These are phyloP conservation scores for Otatea glauca DNA, from an alignment of 176 grass and related monocot genomes.

Conservation along the genomic window DNA sequence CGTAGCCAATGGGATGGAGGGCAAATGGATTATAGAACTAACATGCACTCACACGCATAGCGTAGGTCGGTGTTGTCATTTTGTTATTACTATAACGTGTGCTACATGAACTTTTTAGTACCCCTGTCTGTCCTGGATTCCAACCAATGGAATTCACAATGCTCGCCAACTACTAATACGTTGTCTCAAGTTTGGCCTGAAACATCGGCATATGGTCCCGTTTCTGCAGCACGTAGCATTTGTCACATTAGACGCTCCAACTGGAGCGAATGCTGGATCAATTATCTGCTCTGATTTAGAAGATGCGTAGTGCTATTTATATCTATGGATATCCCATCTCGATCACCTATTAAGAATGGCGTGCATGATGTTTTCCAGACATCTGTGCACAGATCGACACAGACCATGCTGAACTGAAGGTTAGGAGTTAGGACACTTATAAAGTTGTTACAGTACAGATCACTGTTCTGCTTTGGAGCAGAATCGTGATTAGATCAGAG, in stretches of 20 bases:
- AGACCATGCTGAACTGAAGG: not conserved
- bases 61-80: not conserved
- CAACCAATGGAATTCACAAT: not conserved
- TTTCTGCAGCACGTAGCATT: not conserved
- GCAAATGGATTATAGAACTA: too few species aligned
- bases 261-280: not conserved
- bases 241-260: not conserved
- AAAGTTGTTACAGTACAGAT: not conserved
- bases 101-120: not conserved
- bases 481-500: not conserved
- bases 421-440: not conserved
- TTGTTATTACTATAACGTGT: not conserved
- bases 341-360: not conserved
- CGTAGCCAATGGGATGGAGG: too few species aligned
- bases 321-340: not conserved
- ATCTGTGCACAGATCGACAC: not conserved
- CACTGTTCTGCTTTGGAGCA: conserved; percentile 8
- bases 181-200: not conserved
- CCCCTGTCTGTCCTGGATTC: not conserved
- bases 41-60: not conserved
- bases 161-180: not conserved
- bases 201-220: not conserved
- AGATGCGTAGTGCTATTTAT: not conserved
- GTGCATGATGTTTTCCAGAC: not conserved
- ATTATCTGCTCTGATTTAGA: not conserved